Evolutionary conservation across 495 filamentous ascomycete species (phyloP).

Genomic region (Friedmanniomyces simplex): DNA sequence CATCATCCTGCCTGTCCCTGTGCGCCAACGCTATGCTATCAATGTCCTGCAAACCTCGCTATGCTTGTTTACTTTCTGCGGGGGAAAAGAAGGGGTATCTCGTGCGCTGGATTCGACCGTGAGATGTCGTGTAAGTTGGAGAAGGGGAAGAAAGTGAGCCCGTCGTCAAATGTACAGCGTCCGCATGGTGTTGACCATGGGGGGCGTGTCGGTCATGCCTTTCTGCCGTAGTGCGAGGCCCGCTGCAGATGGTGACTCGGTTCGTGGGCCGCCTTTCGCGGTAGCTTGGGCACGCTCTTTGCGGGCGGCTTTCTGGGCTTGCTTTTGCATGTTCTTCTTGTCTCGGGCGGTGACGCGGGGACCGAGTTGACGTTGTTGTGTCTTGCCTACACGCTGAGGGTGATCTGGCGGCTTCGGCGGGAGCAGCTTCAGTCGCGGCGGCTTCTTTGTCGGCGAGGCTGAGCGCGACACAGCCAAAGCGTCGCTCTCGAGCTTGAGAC

Average conservation of each 20-base stretch:
- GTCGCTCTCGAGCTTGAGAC: background rate
- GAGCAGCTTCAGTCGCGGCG: slow-evolving; percentile 15
- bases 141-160: background rate
- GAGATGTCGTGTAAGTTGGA: background rate
- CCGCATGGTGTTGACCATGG: slow-evolving; percentile 18
- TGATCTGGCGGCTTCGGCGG: slow-evolving; percentile 16
- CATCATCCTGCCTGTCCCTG: background rate
- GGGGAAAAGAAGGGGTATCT: background rate
- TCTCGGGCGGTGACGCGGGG: slow-evolving; percentile 30
- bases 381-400: slow-evolving; percentile 11
- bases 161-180: slow-evolving; percentile 23
- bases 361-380: slow-evolving; percentile 17
- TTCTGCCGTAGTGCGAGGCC: slow-evolving; percentile 15
- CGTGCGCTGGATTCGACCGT: slow-evolving; percentile 1
- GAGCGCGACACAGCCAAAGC: background rate
- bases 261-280: background rate
- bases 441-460: slow-evolving; percentile 6
- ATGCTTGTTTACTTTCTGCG: slow-evolving; percentile 3
- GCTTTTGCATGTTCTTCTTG: slow-evolving; percentile 33
- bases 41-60: slow-evolving; percentile 1
- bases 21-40: slow-evolving; percentile 7
- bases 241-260: slow-evolving; percentile 3
- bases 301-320: slow-evolving; percentile 36
- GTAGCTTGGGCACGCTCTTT: slow-evolving; percentile 34
- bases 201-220: slow-evolving; percentile 19